Evolutionary conservation across 2,329 filamentous ascomycete species (phyloP).

Genomic region (Keithomyces neogunnii): DNA sequence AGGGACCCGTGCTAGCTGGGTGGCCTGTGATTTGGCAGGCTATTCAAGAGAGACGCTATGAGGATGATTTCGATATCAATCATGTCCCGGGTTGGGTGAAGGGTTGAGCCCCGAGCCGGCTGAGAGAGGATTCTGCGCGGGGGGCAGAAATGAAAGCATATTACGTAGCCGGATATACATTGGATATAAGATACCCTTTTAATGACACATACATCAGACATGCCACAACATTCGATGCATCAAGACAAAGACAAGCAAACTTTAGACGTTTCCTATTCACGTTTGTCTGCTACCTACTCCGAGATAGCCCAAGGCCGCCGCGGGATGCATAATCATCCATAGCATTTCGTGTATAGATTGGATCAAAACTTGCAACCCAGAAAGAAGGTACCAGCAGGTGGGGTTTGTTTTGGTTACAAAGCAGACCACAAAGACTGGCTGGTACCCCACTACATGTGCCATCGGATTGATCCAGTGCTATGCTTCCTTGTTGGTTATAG

Average conservation of each 20-base stretch:
- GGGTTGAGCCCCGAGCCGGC: slow-evolving; percentile 13
- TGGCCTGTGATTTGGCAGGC: slow-evolving; percentile 70
- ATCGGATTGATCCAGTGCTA: too few relatives aligned
- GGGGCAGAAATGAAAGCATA: not conserved
- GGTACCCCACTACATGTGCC: too few relatives aligned
- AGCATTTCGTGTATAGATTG: not conserved
- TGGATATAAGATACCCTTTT: not conserved
- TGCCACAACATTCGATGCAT: too few relatives aligned
- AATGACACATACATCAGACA: not conserved
- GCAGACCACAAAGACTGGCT: too few relatives aligned
- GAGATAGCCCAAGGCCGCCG: slow-evolving; percentile 1
- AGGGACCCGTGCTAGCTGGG: slow-evolving; percentile 56
- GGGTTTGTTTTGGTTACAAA: too few relatives aligned
- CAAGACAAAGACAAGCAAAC: too few relatives aligned
- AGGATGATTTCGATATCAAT: slow-evolving; percentile 51
- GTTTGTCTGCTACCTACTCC: not conserved
- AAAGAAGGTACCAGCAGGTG: not conserved
- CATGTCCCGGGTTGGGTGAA: slow-evolving; percentile 72
- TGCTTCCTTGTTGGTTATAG: not conserved
- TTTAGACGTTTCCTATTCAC: not conserved
- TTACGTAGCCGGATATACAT: not conserved
- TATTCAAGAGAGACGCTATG: slow-evolving; percentile 50
- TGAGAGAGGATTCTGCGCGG: not conserved
- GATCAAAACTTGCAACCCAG: not conserved
- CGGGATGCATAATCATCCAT: slow-evolving; percentile 3